A percentile compares a stretch with the other conserved stretches of the same genome.
phyloP scores from a whole-genome alignment of 768 basidiomycete genomes.

The Suillus lakei region DNA sequence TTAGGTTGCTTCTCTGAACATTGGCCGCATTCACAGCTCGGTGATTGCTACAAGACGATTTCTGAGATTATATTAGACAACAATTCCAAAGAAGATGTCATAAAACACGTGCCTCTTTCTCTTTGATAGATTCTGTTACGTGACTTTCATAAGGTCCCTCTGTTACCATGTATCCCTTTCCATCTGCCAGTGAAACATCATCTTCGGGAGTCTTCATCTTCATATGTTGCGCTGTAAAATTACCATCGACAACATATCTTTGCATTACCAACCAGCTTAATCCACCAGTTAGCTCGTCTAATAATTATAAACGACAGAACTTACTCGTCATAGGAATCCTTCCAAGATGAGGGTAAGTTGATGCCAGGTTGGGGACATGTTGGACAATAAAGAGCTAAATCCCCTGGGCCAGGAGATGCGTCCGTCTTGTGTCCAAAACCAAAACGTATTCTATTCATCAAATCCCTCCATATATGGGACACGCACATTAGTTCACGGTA shows the following conservation, averaged over 20 bases:
- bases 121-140: not conserved
- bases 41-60: slow-evolving; percentile 21
- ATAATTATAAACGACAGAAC: not conserved
- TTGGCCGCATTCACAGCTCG: slow-evolving; percentile 23
- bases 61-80: slow-evolving; percentile 10
- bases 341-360: slow-evolving; percentile 12
- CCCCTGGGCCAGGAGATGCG: not conserved
- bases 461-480: slow-evolving; percentile 7
- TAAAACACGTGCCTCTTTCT: not conserved
- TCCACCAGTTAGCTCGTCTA: too few relatives aligned
- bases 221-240: slow-evolving; percentile 11
- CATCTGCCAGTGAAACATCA: slow-evolving; percentile 23
- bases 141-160: not conserved
- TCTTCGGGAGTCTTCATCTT: slow-evolving; percentile 17
- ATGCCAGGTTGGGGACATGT: slow-evolving; percentile 13
- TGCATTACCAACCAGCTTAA: slow-evolving; percentile 1
- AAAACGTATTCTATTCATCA: not conserved
- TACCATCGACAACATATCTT: slow-evolving; percentile 9
- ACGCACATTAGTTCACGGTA: slow-evolving; percentile 10
- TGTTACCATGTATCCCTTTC: slow-evolving; percentile 12
- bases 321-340: not conserved
- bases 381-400: slow-evolving; percentile 7
- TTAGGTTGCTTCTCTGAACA: slow-evolving; percentile 19
- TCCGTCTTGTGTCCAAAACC: not conserved
- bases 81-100: not conserved